Evolutionary conservation across 768 basidiomycete species (phyloP).

Genomic region (Podaxis mareebaensis): DNA sequence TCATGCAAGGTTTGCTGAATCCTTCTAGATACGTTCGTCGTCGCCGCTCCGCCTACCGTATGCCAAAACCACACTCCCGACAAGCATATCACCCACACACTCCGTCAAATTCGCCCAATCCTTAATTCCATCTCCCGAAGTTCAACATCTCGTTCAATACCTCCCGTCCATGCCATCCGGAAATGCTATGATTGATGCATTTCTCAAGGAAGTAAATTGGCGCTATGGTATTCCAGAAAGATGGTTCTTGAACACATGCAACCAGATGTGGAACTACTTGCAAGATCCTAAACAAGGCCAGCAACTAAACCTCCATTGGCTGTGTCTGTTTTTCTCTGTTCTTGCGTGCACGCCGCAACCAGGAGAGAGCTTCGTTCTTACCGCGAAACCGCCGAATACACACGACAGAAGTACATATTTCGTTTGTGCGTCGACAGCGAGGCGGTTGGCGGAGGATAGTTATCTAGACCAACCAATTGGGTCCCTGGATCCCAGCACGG

Average conservation of each 20-base stretch:
- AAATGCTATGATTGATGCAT: constrained; percentile 36
- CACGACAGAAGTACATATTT: constrained; percentile 33
- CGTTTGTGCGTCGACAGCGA: constrained; percentile 43
- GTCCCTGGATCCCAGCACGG: constrained; percentile 29
- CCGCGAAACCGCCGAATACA: constrained; percentile 13
- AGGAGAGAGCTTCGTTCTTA: constrained; percentile 21
- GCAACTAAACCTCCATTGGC: constrained; percentile 51
- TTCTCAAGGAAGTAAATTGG: constrained; percentile 50
- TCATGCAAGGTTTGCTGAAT: background rate
- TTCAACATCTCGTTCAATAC: constrained; percentile 34
- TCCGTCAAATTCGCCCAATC: constrained; percentile 3
- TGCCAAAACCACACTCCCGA: constrained; percentile 36
- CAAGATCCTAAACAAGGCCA: constrained; percentile 29
- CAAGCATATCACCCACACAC: background rate
- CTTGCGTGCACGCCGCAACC: constrained; percentile 41
- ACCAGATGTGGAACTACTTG: constrained; percentile 48
- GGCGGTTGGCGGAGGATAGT: constrained; percentile 47
- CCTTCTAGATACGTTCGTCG: constrained; percentile 35
- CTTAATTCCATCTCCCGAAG: constrained; percentile 17
- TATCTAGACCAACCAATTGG: constrained; percentile 35
- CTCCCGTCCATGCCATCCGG: constrained; percentile 34
- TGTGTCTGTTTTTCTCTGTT: constrained; percentile 50
- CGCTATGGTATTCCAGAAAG: constrained; percentile 50
- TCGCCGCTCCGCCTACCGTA: constrained; percentile 37
- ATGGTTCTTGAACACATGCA: constrained; percentile 45